phyloP scores from a whole-genome alignment of 192 early-diverging fungal species.

The Entomortierella parvispora region DNA sequence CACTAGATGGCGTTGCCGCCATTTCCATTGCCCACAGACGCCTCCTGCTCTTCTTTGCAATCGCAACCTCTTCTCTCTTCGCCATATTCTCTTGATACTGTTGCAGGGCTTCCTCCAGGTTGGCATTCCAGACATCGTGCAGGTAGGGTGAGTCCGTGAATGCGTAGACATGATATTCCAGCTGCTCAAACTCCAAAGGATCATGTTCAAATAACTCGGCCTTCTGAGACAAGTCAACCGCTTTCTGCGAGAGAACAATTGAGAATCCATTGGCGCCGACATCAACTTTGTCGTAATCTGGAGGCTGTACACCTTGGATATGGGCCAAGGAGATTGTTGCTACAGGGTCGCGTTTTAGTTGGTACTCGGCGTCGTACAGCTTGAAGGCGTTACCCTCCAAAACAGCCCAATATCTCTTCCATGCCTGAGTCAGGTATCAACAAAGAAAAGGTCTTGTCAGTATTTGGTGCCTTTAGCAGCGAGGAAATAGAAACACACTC shows the following conservation, averaged over 20 bases:
- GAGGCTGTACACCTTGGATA: conserved; percentile 24
- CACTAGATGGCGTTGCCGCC: too few relatives aligned
- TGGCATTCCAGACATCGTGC: conserved; percentile 21
- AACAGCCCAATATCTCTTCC: conserved; percentile 49
- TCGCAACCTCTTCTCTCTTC: conserved; percentile 7
- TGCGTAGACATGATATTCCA: conserved; percentile 37
- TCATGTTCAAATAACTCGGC: conserved; percentile 3
- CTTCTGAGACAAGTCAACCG: conserved; percentile 19
- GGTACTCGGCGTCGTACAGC: conserved; percentile 47
- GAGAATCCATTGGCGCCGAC: conserved; percentile 30
- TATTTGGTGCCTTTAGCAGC: too few relatives aligned
- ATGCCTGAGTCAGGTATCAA: conserved; percentile 5
- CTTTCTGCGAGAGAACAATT: neutral
- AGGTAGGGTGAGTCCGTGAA: conserved; percentile 36
- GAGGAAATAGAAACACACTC: too few relatives aligned
- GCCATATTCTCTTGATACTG: conserved; percentile 31
- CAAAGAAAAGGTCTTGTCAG: too few relatives aligned
- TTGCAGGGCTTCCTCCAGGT: conserved; percentile 25
- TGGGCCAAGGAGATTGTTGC: conserved; percentile 22
- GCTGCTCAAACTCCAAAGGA: conserved; percentile 18
- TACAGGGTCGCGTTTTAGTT: conserved; percentile 39
- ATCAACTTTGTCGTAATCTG: conserved; percentile 44
- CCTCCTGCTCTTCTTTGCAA: conserved; percentile 10
- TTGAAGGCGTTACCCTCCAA: conserved; percentile 32
- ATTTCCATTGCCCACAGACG: neutral